Percentiles rank a stretch among this genome's conserved stretches.
These are phyloP conservation scores for Botrytis fabae DNA, from an alignment of 2,329 filamentous ascomycete genomes.

Conservation along the genomic window DNA sequence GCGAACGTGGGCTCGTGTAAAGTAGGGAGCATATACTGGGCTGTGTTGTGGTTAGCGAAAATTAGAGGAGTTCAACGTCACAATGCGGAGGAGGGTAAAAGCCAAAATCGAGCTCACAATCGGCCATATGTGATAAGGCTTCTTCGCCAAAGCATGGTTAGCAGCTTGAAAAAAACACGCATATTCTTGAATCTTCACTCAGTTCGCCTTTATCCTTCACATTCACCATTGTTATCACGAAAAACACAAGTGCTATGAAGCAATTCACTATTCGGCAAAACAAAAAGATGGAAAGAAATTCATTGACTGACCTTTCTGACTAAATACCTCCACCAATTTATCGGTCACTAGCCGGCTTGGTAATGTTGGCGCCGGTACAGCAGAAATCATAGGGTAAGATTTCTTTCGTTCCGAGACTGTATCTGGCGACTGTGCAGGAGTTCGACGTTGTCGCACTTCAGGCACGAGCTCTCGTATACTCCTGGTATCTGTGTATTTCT, in stretches of 20 bases:
- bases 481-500: slow-evolving; percentile 86
- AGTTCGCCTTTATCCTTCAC: background rate
- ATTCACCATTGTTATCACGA: background rate
- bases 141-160: slow-evolving; percentile 12
- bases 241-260: background rate
- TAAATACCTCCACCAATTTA: slow-evolving; percentile 80
- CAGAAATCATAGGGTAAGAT: slow-evolving; percentile 87
- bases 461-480: slow-evolving; percentile 91
- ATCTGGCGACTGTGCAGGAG: slow-evolving; percentile 64
- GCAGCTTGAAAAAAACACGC: slow-evolving; percentile 10
- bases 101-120: slow-evolving; percentile 20
- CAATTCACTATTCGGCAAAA: slow-evolving; percentile 1
- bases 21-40: slow-evolving; percentile 83
- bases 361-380: slow-evolving; percentile 72
- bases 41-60: slow-evolving; percentile 47
- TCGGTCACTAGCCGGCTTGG: slow-evolving; percentile 75
- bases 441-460: slow-evolving; percentile 64
- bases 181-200: slow-evolving; percentile 8
- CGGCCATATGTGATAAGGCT: slow-evolving; percentile 14
- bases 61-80: slow-evolving; percentile 3
- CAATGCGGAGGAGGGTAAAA: slow-evolving; percentile 16
- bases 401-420: slow-evolving; percentile 65
- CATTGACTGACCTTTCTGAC: slow-evolving; percentile 67
- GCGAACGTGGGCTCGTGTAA: slow-evolving; percentile 81
- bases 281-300: slow-evolving; percentile 10